A percentile compares a stretch with the other conserved stretches of the same genome.
Conservation (phyloP, 2,329 filamentous ascomycete species). For the Exserohilum turcica region DNA sequence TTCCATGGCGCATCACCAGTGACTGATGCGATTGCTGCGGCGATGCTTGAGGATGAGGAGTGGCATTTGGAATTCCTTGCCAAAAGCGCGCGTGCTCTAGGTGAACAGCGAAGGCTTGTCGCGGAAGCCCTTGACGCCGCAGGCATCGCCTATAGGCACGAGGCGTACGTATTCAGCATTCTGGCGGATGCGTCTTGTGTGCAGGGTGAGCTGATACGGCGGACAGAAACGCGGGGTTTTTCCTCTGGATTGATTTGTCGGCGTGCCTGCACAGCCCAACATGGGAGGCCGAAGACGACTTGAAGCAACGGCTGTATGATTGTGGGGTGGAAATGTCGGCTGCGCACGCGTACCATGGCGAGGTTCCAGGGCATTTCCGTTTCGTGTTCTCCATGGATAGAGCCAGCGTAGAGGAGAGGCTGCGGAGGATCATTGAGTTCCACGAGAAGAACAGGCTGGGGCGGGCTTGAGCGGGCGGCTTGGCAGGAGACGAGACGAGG, state of each 20-base stretch:
- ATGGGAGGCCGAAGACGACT: conserved; percentile 28
- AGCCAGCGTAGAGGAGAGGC: conserved; percentile 43
- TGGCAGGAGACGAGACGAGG: neutral
- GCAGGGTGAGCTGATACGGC: neutral
- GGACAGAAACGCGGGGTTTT: conserved; percentile 61
- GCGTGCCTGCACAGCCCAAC: conserved; percentile 14
- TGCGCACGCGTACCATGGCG: conserved; percentile 43
- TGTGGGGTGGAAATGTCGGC: conserved; percentile 29
- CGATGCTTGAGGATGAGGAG: conserved; percentile 26
- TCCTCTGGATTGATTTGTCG: conserved; percentile 59
- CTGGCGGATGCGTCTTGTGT: neutral
- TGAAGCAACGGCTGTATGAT: conserved; percentile 27
- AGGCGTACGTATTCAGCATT: conserved; percentile 3
- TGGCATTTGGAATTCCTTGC: conserved; percentile 15
- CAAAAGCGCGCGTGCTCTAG: neutral
- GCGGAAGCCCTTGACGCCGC: neutral
- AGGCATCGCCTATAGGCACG: conserved; percentile 1
- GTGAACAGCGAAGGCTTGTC: conserved; percentile 1
- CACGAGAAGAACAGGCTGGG: neutral
- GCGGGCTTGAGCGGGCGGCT: neutral
- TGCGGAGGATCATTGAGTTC: conserved; percentile 27
- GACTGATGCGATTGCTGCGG: conserved; percentile 22
- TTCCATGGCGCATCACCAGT: conserved; percentile 27
- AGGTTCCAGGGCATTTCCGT: conserved; percentile 50
- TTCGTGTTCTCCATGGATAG: conserved; percentile 49